Evolutionary conservation across 495 filamentous ascomycete species (phyloP), one percentile per base, ranked within the genome.

Genomic region (Opeltia flavorubescens): DNA sequence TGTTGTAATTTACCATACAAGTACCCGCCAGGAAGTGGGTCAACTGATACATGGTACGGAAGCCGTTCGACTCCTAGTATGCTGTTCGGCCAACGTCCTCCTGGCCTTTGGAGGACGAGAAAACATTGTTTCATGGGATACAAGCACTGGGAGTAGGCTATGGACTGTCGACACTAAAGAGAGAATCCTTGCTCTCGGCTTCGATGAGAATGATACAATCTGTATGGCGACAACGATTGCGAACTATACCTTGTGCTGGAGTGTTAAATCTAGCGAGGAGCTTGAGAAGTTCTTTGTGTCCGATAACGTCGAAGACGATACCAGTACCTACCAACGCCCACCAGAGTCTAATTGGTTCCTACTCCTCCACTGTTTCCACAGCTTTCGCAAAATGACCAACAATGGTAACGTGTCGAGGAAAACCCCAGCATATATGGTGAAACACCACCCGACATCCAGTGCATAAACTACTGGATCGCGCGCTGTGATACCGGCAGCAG

Each of bases 371-470:
- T 26, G 17, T 23, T 6, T 41, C 6, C 38, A 17, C 7, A n/a
- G 13, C 9, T 9, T 25, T 25, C 21, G 17, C 38, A 41, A 41
- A 12, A 41, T 11, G 0, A 26, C 18, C 38, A 41, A 15, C 38
- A 41, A 21, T 25, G 38, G 20, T 21, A 41, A 23, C 18, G 4
- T 7, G 38, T 4, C 17, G 7, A 41, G 21, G 38, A 17, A 41
- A 26, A 41, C 1, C 4, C 20, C 47, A 43, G 31, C 26, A 36
- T 40, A 51, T 28, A 86, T 69, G 0, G 78, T 84, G 55, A 78
- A 86, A 30, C 76, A 77, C 78, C 79, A 83, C 0, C 80, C 80
- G 5, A 67, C 57, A 0, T 80, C 83, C 59, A 85, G 75, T 0
- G 62, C 70, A 25, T 70, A 57, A 21, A 80, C 66, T 72, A 87